These are phyloP conservation scores for Multifurca ochricompacta DNA, from an alignment of 768 basidiomycete species.

Conservation along the genomic window DNA sequence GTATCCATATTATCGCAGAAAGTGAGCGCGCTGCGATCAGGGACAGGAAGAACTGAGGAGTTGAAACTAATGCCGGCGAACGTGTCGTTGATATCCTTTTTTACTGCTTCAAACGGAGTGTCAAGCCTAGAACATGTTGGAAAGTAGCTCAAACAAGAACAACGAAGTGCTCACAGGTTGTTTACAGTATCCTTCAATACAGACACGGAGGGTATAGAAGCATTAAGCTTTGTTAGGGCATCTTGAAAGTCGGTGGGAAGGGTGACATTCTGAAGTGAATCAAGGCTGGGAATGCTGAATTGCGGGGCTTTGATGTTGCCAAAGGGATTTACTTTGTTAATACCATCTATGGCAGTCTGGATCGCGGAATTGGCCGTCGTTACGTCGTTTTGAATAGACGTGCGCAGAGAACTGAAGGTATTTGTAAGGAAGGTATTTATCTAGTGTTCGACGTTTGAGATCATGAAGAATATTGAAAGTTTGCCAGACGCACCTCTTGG, in stretches of 20 bases:
- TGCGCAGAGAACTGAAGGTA: constrained; percentile 53
- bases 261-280: constrained; percentile 65
- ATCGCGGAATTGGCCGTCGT: constrained; percentile 61
- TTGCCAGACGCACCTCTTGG: constrained; percentile 52
- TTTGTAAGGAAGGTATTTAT: constrained; percentile 60
- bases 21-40: constrained; percentile 53
- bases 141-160: neutral
- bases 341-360: constrained; percentile 47
- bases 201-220: constrained; percentile 67
- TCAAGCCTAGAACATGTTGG: constrained; percentile 46
- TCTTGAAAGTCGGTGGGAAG: constrained; percentile 73
- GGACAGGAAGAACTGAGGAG: constrained; percentile 67
- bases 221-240: constrained; percentile 68
- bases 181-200: constrained; percentile 65
- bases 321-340: constrained; percentile 76
- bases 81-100: constrained; percentile 83
- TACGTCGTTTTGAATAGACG: constrained; percentile 66
- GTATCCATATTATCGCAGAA: constrained; percentile 80
- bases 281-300: constrained; percentile 68
- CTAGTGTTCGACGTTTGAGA: constrained; percentile 33
- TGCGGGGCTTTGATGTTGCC: constrained; percentile 59
- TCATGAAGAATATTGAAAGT: neutral
- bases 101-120: constrained; percentile 81
- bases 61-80: constrained; percentile 68
- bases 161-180: constrained; percentile 45